These are phyloP conservation scores for Elaeis guineensis DNA, from an alignment of 176 grass and related monocot species.

Conservation along the genomic window DNA sequence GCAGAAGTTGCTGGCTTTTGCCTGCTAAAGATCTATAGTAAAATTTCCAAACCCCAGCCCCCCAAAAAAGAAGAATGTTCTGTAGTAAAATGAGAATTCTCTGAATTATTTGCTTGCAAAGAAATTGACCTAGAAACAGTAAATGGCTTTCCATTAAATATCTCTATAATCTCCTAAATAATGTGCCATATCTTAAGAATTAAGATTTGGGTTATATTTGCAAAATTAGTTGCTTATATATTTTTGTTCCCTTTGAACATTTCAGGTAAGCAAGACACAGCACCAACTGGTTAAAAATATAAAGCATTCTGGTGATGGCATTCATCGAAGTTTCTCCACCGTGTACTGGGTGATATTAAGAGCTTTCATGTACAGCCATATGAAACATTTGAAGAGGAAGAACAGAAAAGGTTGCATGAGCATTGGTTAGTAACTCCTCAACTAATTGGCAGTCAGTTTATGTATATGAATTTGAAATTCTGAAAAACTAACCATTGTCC, in stretches of 20 bases:
- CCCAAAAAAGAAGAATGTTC: too few relatives aligned
- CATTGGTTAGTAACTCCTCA: constrained; percentile 33
- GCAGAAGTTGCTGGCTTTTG: too few relatives aligned
- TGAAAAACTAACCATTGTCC: constrained; percentile 6
- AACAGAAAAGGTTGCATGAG: constrained; percentile 26
- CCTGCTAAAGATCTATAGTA: too few relatives aligned
- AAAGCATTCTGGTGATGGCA: constrained; percentile 53
- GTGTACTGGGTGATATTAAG: constrained; percentile 45
- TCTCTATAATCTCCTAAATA: too few relatives aligned
- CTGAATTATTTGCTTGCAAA: too few relatives aligned
- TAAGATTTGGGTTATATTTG: too few relatives aligned
- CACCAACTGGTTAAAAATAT: constrained; percentile 42
- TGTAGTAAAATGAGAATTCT: too few relatives aligned
- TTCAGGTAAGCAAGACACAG: constrained; percentile 48
- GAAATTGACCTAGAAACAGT: too few relatives aligned
- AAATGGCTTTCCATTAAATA: too few relatives aligned
- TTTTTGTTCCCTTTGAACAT: constrained; percentile 9
- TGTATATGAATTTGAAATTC: constrained; percentile 2
- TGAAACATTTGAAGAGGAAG: constrained; percentile 36
- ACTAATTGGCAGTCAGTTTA: not conserved
- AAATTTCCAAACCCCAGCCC: too few relatives aligned
- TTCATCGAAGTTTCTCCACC: constrained; percentile 38
- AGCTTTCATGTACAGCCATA: constrained; percentile 39
- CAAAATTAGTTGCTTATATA: not conserved
- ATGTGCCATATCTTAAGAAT: too few relatives aligned